Base-by-base conservation (phyloP, 208 protist species). In the Phytomonas sp. region DNA sequence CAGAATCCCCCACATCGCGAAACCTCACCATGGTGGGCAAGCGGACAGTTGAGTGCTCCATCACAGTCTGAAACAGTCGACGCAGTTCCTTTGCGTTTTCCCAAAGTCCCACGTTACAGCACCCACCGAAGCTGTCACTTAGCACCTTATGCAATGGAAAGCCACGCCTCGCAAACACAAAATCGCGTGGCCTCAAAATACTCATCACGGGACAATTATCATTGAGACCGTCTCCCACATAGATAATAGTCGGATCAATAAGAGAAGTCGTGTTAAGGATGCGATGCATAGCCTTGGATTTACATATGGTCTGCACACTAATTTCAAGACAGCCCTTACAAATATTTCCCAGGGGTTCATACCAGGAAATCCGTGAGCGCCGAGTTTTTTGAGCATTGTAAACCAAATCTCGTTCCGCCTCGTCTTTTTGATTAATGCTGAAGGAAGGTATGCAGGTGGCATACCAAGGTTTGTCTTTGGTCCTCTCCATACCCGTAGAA, bases 171-270 rank as follows among this genome's bases (percentile, higher is more conserved):
- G 80, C 85, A 59, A 94, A 88, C 71, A 94, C 82, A 73, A 77
- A 89, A 69, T 95, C 91, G 1, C 91, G 79, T 34, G 91, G 88
- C 2, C 91, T 84, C 23, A 95, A 76, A 29, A 88, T 56, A 72
- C 92, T 92, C 42, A 91, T 72, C 11, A 93, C 71, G 0, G 91
- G 87, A 75, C 91, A 95, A 73, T 86, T 86, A 73, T 95, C 91
- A 75, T 95, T 95, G 4, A 68, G 74, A 31, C 91, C 91, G 63
- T 95, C 91, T 19, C 91, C 91, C 29, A 95, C 68, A 70, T 92
- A 95, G 63, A 95, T 86, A 63, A 95, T 80, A 4, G 91, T 95
- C 11, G 87, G 86, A 72, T 95, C 90, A 49, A 92, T 83, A n/a
- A 92, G 81, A 19, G 66, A 77, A 29, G 84, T 94, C 2, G 80